Base-by-base conservation (phyloP, 2,329 filamentous ascomycete genomes). In the Fusarium sp. region DNA sequence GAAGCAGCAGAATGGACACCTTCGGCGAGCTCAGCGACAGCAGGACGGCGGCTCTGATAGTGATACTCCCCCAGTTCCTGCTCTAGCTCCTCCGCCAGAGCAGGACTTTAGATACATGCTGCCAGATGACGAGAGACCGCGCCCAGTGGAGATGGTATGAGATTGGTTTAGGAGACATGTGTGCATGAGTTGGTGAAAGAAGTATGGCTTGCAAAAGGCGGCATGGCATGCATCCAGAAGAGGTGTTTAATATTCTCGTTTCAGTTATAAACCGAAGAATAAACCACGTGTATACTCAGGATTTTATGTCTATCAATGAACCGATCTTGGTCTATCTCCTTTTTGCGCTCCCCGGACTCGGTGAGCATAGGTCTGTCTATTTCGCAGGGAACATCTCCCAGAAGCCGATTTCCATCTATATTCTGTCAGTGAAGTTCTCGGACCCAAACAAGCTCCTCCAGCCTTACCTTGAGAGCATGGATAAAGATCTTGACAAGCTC, bases 401-500 rank as follows among this genome's bases (percentile, higher is more conserved):
- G 70, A 84, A 83, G 1, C 80, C 81, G 69, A 83, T 82, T 58
- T 84, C 81, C 80, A 84, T 82, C 81, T 83, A 28, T 4, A 7
- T 25, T 12, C 4, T 47, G 22, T 61, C 29, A 64, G 46, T 24
- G 43, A 42, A 28, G 9, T 8, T 6, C 10, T 5, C 5, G 15
- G 4, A 3, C 2, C 2, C 6, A 24, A 24, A 38, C 10, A 4
- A 6, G 9, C 5, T 2, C 9, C 8, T 2, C 19, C 36, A 83
- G 19, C 19, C 19, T 19, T 75, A 92, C 91, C 81, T 89, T 91
- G 13, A 92, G 96, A n/a, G 90, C 92, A 68, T 93, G 90, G 42
- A 93, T 86, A 72, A 97, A 97, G 46, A 97, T 92, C 64, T 85
- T 82, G 41, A 94, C 87, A 45, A 98, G 78, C 73, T 96, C 90